Evolutionary conservation across 495 filamentous ascomycete genomes (phyloP), one percentile per base, ranked within the genome.

Genomic region (Corynascus novoguineensis): DNA sequence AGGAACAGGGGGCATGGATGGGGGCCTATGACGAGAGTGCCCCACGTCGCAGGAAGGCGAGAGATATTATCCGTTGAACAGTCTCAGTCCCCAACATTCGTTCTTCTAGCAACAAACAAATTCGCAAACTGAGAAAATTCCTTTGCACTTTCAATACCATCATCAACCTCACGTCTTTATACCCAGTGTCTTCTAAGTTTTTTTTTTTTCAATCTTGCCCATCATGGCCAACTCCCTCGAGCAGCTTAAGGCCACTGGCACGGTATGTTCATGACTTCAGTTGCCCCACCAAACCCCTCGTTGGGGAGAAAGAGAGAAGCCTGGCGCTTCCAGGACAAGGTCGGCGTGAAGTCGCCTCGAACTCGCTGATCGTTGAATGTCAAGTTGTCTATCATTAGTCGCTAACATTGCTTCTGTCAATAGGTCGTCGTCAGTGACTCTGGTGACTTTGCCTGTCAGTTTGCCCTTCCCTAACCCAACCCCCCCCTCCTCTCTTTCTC

Each of bases 381-480:
- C 19, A 8, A 17, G 27, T 15, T 50, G n/a, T 37, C 9, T 8
- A 4, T 9, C 10, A 27, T 37, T 69, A n/a, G n/a, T n/a, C n/a
- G 54, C 69, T 73, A 60, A 75, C 55, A 15, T 37, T 63, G 24
- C n/a, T 44, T 9, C 58, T 22, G 49, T 55, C 51, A 25, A 52
- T 65, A 92, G 86, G 89, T 88, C 55, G 92, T 97, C 68, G 91
- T 97, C 73, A 92, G 90, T 75, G 93, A 97, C 78, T 95, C 91
- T 73, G 93, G 92, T 82, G 87, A 90, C 75, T 90, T 89, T 76
- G 85, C 85, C 62, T 85, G 84, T 88, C 76, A 76, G 84, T 80
- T 57, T 35, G 57, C 45, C 22, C 14, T 48, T 53, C 12, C 7
- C 44, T 31, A 2, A 10, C 44, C 47, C 59, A 38, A 4, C 11